Conservation (phyloP, 371 early-diverging fungal species). For the Capniomyces stellatus region DNA sequence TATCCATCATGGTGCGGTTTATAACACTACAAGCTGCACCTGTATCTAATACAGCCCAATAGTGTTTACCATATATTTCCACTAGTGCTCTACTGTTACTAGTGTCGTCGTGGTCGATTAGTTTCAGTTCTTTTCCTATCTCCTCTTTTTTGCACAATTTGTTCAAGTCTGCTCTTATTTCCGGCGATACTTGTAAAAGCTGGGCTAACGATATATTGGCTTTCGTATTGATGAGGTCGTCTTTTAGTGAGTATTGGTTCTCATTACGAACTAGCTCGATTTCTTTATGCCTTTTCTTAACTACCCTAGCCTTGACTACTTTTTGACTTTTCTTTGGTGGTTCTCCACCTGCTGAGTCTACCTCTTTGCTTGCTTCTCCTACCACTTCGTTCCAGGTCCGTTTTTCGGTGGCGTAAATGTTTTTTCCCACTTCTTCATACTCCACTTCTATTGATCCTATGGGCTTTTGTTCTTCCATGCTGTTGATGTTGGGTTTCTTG, state of each 20-base stretch:
- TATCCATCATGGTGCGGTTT: not conserved
- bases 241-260: not conserved
- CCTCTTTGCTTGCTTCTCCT: not conserved
- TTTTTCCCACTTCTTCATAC: not conserved
- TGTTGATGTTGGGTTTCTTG: too few species aligned
- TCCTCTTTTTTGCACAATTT: not conserved
- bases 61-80: not conserved
- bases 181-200: not conserved
- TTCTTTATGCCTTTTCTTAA: not conserved
- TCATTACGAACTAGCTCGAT: not conserved
- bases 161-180: not conserved
- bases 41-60: not conserved
- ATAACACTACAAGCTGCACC: not conserved
- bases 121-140: conserved; percentile 15
- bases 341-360: not conserved
- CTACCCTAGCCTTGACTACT: not conserved
- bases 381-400: not conserved
- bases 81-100: not conserved
- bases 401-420: not conserved
- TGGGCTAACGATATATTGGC: not conserved
- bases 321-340: not conserved
- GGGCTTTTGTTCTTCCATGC: too few species aligned
- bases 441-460: not conserved
- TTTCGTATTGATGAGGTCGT: not conserved
- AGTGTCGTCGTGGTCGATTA: conserved; percentile 6